Percentiles rank a stretch among this genome's conserved stretches.
These are phyloP conservation scores for Persicaria maculosa DNA, from an alignment of 148 eudicot genomes.

Conservation along the genomic window DNA sequence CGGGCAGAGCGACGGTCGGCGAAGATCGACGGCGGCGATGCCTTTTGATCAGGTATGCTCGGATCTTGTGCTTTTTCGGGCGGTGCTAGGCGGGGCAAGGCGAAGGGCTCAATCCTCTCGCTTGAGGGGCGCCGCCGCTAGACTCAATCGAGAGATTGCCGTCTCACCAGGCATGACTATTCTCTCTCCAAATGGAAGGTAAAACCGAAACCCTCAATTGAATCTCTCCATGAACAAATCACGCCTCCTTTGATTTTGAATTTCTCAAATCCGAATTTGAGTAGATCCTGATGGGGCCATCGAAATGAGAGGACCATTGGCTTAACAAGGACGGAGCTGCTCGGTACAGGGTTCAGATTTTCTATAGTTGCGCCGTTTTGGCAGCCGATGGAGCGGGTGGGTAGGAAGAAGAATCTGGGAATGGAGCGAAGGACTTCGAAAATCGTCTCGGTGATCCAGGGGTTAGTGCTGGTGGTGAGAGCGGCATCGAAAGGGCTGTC, in stretches of 20 bases:
- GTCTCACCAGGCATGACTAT: constrained; percentile 60
- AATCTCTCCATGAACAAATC: not conserved
- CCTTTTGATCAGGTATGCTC: too few species aligned
- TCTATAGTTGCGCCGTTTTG: constrained; percentile 37
- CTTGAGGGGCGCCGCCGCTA: too few species aligned
- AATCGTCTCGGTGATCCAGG: constrained; percentile 41
- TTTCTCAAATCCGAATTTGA: not conserved
- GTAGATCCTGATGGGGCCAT: constrained; percentile 68
- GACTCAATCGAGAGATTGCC: constrained; percentile 54
- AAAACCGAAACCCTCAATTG: not conserved
- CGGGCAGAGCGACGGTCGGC: too few species aligned
- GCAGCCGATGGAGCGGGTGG: constrained; percentile 60
- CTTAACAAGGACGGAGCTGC: constrained; percentile 62
- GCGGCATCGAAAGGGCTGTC: constrained; percentile 37
- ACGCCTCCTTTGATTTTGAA: not conserved
- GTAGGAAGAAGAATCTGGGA: constrained; percentile 51
- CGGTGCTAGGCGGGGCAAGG: too few species aligned
- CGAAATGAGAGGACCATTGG: constrained; percentile 59
- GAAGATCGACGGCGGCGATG: too few species aligned
- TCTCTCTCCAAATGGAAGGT: constrained; percentile 69
- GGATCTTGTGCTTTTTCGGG: too few species aligned
- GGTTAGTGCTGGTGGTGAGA: constrained; percentile 13
- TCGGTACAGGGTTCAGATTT: constrained; percentile 65
- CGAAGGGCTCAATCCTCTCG: too few species aligned
- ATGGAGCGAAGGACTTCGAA: constrained; percentile 49